phyloP scores from a whole-genome alignment of 805 yeast genomes.

The Sporopachydermia lactativora region DNA sequence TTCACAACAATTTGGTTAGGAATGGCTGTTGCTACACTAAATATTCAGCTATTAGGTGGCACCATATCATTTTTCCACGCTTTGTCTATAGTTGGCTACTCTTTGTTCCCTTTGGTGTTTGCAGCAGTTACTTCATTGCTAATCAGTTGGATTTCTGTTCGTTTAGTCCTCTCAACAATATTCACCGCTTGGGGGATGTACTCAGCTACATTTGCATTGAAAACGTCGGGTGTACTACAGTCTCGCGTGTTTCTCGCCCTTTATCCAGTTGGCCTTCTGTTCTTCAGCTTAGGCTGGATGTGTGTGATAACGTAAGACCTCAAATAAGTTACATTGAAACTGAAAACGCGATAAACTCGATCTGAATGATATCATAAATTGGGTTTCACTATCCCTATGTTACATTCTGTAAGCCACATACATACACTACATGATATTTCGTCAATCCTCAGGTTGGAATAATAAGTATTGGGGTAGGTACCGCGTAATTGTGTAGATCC shows the following conservation, averaged over 20 bases:
- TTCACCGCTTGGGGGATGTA: slow-evolving; percentile 49
- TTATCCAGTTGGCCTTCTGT: slow-evolving; percentile 52
- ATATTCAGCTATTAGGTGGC: slow-evolving; percentile 48
- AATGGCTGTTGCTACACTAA: slow-evolving; percentile 43
- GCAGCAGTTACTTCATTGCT: slow-evolving; percentile 36
- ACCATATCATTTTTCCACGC: slow-evolving; percentile 55
- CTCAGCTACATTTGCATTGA: slow-evolving; percentile 46
- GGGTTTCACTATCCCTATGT: no score
- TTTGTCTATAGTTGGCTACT: slow-evolving; percentile 55
- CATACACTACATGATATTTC: no score
- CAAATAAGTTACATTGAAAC: no score
- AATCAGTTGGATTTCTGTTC: slow-evolving; percentile 31
- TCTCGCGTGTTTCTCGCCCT: slow-evolving; percentile 47
- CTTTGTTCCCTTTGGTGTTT: slow-evolving; percentile 48
- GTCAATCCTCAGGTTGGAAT: no score
- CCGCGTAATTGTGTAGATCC: no score
- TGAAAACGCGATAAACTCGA: no score
- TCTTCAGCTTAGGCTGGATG: slow-evolving; percentile 50
- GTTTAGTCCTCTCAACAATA: slow-evolving; percentile 31
- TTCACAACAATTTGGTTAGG: slow-evolving; percentile 54
- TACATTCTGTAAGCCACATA: no score
- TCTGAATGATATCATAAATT: no score
- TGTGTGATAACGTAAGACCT: slow-evolving; percentile 39
- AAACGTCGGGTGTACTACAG: slow-evolving; percentile 47
- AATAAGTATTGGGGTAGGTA: no score